A percentile compares a stretch with the other conserved stretches of the same genome.
These are phyloP conservation scores for Tardiomyces depauwii DNA, from an alignment of 1,139 yeast species.

Conservation along the genomic window DNA sequence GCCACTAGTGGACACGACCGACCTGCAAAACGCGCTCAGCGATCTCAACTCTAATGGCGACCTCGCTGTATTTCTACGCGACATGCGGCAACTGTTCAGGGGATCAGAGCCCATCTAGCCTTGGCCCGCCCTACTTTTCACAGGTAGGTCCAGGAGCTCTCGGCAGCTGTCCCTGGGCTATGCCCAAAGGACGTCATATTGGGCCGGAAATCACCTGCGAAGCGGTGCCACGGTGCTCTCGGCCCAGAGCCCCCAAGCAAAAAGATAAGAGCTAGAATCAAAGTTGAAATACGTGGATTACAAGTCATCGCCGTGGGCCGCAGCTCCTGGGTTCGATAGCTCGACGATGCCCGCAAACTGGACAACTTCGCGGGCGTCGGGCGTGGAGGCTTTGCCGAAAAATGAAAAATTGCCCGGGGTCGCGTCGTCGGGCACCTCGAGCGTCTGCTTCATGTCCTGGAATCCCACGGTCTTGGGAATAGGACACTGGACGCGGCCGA, in stretches of 20 bases:
- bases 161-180: too few species aligned
- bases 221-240: too few species aligned
- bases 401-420: slow-evolving; percentile 19
- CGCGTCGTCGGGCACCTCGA: slow-evolving; percentile 19
- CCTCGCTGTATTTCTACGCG: background rate
- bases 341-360: slow-evolving; percentile 19
- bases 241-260: too few species aligned
- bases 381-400: slow-evolving; percentile 14
- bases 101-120: background rate
- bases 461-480: slow-evolving; percentile 8
- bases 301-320: slow-evolving; percentile 1
- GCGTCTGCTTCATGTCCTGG: slow-evolving; percentile 10
- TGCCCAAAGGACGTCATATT: too few species aligned
- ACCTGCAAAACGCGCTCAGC: background rate
- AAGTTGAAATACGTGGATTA: background rate
- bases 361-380: slow-evolving; percentile 10
- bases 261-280: background rate
- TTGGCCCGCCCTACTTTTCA: too few species aligned
- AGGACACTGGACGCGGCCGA: slow-evolving; percentile 20
- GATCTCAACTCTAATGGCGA: background rate
- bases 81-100: background rate
- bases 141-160: too few species aligned
- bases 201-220: too few species aligned
- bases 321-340: slow-evolving; percentile 6
- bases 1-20: slow-evolving; percentile 7